phyloP scores from a whole-genome alignment of 805 yeast genomes.

The Barnettozyma sucrosica region DNA sequence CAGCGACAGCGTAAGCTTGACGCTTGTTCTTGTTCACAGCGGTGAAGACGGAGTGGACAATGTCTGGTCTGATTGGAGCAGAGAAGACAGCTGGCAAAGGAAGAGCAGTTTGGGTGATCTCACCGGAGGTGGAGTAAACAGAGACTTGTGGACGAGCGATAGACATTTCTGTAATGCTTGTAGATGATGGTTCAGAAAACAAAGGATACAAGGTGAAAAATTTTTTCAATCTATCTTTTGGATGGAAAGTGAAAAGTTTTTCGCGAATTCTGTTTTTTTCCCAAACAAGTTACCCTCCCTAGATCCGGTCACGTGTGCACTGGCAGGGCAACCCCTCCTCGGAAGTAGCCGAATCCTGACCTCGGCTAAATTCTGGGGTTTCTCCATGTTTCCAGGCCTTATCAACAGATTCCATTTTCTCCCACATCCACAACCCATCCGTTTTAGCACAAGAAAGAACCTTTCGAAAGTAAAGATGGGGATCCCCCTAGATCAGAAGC shows the following conservation, averaged over 20 bases:
- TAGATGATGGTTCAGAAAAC: constrained; percentile 8
- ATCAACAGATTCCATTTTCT: not conserved
- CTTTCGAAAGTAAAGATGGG: not conserved
- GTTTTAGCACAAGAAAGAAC: not conserved
- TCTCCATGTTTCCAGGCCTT: not conserved
- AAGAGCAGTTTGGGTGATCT: constrained; percentile 74
- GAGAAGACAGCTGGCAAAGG: constrained; percentile 98
- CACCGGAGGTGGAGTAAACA: constrained; percentile 85
- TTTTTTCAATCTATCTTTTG: constrained; percentile 2
- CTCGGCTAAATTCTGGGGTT: not conserved
- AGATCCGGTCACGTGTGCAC: not conserved
- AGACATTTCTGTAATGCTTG: constrained; percentile 35
- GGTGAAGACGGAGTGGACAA: constrained; percentile 98
- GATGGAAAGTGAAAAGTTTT: not conserved
- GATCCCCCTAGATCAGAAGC: not conserved
- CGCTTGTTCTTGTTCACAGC: constrained; percentile 99
- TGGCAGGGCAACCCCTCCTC: not conserved
- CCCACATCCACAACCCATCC: not conserved
- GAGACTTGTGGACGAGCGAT: constrained; percentile 93
- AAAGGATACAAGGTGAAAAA: constrained; percentile 6
- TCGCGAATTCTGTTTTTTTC: not conserved
- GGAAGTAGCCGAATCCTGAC: not conserved
- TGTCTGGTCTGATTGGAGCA: constrained; percentile 99
- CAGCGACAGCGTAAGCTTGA: constrained; percentile 99
- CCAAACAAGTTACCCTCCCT: not conserved